Base-by-base conservation (phyloP, 805 yeast genomes). In the Lachancea lanzarotensis region DNA sequence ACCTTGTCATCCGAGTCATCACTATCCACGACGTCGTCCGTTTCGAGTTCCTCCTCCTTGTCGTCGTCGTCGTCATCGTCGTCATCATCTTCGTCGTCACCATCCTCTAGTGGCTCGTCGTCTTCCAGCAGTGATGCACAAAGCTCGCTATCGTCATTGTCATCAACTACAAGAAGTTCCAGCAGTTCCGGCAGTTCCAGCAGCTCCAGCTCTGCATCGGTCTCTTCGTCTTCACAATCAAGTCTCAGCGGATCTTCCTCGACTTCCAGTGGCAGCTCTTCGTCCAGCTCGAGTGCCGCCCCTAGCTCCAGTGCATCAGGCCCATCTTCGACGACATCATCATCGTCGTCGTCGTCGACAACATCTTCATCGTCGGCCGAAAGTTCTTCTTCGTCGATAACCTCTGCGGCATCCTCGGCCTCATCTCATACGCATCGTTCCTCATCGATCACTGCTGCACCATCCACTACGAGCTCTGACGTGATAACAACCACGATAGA, bases 401-500 rank as follows among this genome's bases (percentile, higher is more conserved):
- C 52, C 7, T 46, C 62, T 1, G 41, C 54, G 1, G 13, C 45
- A 25, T 32, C 46, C 20, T 11, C 46, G 18, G 25, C 45, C 20
- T 32, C 43, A 8, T 12, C 39, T 4, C 4, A 25, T 3, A 17
- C n/a, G 5, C 9, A 15, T 11, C 39, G 12, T 6, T 22, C 39
- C 13, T 36, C 48, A 38, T 44, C 55, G 25, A 46, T 44, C 27
- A 36, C 61, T 11, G 45, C 49, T 29, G 35, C 49, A 2, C 26
- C 52, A n/a, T 29, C 49, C 2, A 15, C 39, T 2, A 33, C 48
- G 16, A 32, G 35, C 6, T 38, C 44, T 26, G 42, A 35, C 3
- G 57, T 63, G 2, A 31, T 53, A 7, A 65, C 70, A 1, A 55
- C 63, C 25, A 46, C 65, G 4, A 50, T 67, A 17, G 55, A 62